These are phyloP conservation scores for Sporobolomyces pararoseus DNA, from an alignment of 768 basidiomycete species.

Conservation along the genomic window DNA sequence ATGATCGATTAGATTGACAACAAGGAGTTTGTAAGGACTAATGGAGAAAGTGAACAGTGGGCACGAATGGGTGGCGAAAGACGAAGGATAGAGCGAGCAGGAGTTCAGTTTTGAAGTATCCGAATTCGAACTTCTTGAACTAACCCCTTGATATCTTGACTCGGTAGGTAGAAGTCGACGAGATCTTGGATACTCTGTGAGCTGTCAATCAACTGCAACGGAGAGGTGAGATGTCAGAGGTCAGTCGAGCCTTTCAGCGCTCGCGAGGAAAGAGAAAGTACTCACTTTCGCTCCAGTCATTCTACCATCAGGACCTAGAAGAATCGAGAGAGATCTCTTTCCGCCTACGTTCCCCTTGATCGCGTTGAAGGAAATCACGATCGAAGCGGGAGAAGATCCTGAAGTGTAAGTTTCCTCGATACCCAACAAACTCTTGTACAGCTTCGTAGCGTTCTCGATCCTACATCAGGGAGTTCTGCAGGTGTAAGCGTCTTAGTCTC, in stretches of 20 bases:
- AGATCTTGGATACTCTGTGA: conserved; percentile 32
- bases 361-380: neutral
- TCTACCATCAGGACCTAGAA: neutral
- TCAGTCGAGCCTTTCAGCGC: too few species aligned
- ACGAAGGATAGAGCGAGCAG: neutral
- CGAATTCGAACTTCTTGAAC: conserved; percentile 29
- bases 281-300: conserved; percentile 33
- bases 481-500: neutral
- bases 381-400: neutral
- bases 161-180: conserved; percentile 14
- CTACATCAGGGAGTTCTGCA: neutral
- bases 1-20: neutral
- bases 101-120: conserved; percentile 5
- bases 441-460: conserved; percentile 33
- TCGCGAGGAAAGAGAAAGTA: neutral
- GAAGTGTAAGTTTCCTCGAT: conserved; percentile 21
- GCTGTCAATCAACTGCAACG: conserved; percentile 33
- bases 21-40: neutral
- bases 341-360: neutral
- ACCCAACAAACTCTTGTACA: conserved; percentile 36
- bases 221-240: too few species aligned
- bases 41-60: neutral
- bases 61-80: neutral
- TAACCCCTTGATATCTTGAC: conserved; percentile 27
- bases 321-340: conserved; percentile 2